Conservation (phyloP, 1,139 yeast species). For the Taiozyma onychis region DNA sequence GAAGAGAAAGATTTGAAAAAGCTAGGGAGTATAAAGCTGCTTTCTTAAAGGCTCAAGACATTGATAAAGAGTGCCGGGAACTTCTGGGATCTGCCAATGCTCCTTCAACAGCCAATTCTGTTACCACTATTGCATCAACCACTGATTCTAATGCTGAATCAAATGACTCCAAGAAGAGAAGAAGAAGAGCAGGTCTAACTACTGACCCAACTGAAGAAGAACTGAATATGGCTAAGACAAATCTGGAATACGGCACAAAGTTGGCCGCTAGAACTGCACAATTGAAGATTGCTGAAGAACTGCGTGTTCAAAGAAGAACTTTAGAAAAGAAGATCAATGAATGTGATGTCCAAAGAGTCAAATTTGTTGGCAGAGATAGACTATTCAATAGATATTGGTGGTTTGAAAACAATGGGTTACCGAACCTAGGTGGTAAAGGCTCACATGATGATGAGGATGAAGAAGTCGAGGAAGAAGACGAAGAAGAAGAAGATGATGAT, state of each 20-base stretch:
- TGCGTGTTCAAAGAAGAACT: constrained; percentile 41
- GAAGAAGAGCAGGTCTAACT: constrained; percentile 28
- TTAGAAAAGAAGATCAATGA: constrained; percentile 56
- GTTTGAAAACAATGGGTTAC: constrained; percentile 85
- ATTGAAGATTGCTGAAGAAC: constrained; percentile 36
- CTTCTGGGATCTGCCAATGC: constrained; percentile 7
- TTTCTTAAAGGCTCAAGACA: constrained; percentile 45
- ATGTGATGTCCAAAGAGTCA: constrained; percentile 73
- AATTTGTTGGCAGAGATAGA: constrained; percentile 77
- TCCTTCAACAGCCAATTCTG: neutral
- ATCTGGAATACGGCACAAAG: constrained; percentile 42
- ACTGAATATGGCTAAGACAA: constrained; percentile 36
- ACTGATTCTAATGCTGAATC: constrained; percentile 12
- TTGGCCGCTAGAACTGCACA: constrained; percentile 39
- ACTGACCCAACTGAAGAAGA: constrained; percentile 50
- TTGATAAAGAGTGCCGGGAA: constrained; percentile 32
- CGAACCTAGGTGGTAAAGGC: constrained; percentile 41
- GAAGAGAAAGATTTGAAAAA: constrained; percentile 66
- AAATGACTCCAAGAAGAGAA: constrained; percentile 18
- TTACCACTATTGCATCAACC: constrained; percentile 1
- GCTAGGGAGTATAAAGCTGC: constrained; percentile 53
- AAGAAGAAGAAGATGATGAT: constrained; percentile 33
- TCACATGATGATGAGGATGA: constrained; percentile 34
- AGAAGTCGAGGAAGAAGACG: constrained; percentile 31
- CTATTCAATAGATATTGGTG: constrained; percentile 90